These are phyloP conservation scores for Myrica gale DNA, from an alignment of 306 rosid genomes.

Conservation along the genomic window DNA sequence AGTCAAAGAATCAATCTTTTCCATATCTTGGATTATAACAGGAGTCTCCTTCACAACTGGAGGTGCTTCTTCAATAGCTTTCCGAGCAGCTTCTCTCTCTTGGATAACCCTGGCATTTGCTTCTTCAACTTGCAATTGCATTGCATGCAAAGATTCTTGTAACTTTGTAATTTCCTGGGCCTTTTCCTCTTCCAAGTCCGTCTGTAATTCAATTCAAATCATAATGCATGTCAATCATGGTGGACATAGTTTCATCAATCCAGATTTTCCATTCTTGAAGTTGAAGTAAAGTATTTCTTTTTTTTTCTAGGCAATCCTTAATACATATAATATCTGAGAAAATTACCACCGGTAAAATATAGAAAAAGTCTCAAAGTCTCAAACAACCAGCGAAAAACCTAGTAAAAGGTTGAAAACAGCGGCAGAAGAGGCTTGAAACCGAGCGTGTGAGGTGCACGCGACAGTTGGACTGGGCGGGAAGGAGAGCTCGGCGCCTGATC, in stretches of 20 bases:
- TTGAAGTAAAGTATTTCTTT: conserved; percentile 12
- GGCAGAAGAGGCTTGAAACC: too few species aligned
- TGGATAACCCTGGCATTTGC: conserved; percentile 77
- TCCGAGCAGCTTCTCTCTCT: conserved; percentile 80
- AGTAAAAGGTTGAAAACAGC: too few species aligned
- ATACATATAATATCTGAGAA: too few species aligned
- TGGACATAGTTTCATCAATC: conserved; percentile 19
- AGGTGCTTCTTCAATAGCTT: conserved; percentile 94
- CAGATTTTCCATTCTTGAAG: conserved; percentile 24
- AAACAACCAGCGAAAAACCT: too few species aligned
- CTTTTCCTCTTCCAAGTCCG: conserved; percentile 97
- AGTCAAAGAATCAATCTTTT: conserved; percentile 73
- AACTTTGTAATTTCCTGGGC: conserved; percentile 77
- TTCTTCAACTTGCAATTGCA: conserved; percentile 89
- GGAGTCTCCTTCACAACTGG: conserved; percentile 99
- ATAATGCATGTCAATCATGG: neutral
- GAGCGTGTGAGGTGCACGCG: too few species aligned
- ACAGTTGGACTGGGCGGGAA: too few species aligned
- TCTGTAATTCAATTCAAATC: conserved; percentile 46
- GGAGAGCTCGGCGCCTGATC: too few species aligned
- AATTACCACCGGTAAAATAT: too few species aligned
- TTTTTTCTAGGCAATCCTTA: neutral
- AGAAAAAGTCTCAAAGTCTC: too few species aligned
- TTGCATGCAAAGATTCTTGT: conserved; percentile 69
- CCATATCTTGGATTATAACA: conserved; percentile 81